phyloP scores from a whole-genome alignment of 2,329 filamentous ascomycete species.

The Trichoderma sp. region DNA sequence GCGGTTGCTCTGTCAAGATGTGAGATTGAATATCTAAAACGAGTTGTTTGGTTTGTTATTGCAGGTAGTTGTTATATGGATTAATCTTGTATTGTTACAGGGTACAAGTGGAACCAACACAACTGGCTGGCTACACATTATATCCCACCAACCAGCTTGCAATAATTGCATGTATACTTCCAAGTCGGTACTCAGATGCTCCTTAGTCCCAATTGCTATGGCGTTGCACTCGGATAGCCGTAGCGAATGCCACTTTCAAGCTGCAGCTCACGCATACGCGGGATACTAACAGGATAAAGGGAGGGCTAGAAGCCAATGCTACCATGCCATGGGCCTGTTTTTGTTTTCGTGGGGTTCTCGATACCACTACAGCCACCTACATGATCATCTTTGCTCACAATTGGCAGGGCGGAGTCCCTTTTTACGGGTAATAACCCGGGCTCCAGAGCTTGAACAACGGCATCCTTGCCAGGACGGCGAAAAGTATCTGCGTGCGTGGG shows the following conservation, averaged over 20 bases:
- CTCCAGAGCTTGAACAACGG: neutral
- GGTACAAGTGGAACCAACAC: neutral
- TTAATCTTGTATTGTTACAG: neutral
- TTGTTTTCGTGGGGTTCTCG: neutral
- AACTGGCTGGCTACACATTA: too few relatives aligned
- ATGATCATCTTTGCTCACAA: neutral
- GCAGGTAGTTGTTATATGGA: neutral
- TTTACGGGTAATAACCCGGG: slow-evolving; percentile 10
- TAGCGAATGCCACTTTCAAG: slow-evolving; percentile 1
- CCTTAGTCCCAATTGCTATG: neutral
- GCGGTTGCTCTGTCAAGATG: neutral
- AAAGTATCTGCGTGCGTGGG: slow-evolving; percentile 21
- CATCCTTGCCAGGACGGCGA: slow-evolving; percentile 7
- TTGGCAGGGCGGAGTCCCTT: slow-evolving; percentile 1
- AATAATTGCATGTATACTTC: neutral
- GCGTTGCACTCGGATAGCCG: slow-evolving; percentile 6
- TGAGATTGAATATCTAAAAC: neutral
- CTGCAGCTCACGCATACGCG: neutral
- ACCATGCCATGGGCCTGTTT: slow-evolving; percentile 18
- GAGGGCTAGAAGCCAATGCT: slow-evolving; percentile 2
- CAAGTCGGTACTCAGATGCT: neutral
- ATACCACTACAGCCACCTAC: neutral
- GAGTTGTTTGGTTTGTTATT: neutral
- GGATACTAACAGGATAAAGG: neutral
- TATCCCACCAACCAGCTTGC: neutral